Percentiles rank a stretch among this genome's conserved stretches.
Conservation (phyloP, 352 stramenopile genomes). For the Phytophthora sansomeana region DNA sequence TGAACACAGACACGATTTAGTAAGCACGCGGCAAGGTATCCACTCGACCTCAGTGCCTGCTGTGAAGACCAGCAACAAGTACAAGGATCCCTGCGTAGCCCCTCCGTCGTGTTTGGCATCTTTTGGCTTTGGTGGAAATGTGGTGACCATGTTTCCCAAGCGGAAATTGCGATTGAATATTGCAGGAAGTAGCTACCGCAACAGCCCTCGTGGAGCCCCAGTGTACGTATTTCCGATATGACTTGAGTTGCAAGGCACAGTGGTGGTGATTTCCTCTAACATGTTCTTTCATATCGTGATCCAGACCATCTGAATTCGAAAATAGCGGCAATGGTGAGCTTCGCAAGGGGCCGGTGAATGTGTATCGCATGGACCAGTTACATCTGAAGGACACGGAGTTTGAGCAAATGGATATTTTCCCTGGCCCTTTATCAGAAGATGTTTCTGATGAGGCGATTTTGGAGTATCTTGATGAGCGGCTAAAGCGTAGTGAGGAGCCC, state of each 20-base stretch:
- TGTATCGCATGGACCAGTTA: conserved; percentile 86
- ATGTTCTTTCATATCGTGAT: conserved; percentile 14
- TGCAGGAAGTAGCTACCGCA: conserved; percentile 59
- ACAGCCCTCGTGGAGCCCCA: conserved; percentile 62
- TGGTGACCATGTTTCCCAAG: conserved; percentile 92
- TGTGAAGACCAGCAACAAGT: conserved; percentile 69
- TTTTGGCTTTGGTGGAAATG: conserved; percentile 90
- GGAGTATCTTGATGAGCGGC: conserved; percentile 69
- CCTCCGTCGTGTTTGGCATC: conserved; percentile 78
- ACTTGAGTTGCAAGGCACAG: background rate
- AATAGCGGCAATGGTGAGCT: conserved; percentile 64
- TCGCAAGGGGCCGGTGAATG: conserved; percentile 79
- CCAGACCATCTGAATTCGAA: conserved; percentile 63
- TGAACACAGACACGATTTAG: conserved; percentile 11
- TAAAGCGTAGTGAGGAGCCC: conserved; percentile 43
- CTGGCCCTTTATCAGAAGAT: conserved; percentile 74
- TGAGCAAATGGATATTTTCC: conserved; percentile 78
- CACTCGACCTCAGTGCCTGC: conserved; percentile 17
- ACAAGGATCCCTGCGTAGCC: conserved; percentile 84
- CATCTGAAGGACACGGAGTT: conserved; percentile 76
- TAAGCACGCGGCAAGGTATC: conserved; percentile 22
- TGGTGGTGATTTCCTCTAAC: conserved; percentile 18
- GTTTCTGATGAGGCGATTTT: conserved; percentile 70
- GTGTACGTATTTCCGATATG: conserved; percentile 45
- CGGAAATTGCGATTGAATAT: conserved; percentile 83